phyloP scores from a whole-genome alignment of 2,329 filamentous ascomycete genomes.

The Pseudodiploospora longispora region DNA sequence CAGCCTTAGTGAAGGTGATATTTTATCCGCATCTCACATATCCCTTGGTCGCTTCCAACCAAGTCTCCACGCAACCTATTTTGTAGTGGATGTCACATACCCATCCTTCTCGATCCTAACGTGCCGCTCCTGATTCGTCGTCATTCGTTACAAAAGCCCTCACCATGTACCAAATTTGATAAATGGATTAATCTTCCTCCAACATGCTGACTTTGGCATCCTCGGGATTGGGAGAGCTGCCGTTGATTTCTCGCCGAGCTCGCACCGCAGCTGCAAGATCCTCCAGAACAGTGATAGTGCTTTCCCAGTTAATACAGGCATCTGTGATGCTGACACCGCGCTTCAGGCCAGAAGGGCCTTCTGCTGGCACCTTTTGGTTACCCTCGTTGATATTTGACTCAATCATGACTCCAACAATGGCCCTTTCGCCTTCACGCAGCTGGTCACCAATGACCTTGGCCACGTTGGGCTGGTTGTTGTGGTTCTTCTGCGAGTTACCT shows the following conservation, averaged over 20 bases:
- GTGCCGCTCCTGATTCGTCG: too few relatives aligned
- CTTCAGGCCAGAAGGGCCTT: slow-evolving; percentile 70
- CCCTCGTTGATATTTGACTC: slow-evolving; percentile 94
- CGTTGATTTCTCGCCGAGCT: slow-evolving; percentile 54
- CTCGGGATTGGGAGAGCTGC: slow-evolving; percentile 22
- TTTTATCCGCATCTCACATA: too few relatives aligned
- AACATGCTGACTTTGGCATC: slow-evolving; percentile 35
- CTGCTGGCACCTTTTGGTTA: slow-evolving; percentile 78
- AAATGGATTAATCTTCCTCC: slow-evolving; percentile 38
- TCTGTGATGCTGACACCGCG: slow-evolving; percentile 93
- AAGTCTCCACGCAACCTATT: too few relatives aligned
- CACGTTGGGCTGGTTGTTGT: slow-evolving; percentile 94
- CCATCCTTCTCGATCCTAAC: too few relatives aligned
- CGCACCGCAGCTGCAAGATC: slow-evolving; percentile 79
- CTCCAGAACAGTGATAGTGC: slow-evolving; percentile 72
- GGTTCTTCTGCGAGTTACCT: slow-evolving; percentile 97
- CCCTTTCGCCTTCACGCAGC: slow-evolving; percentile 75
- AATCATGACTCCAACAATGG: slow-evolving; percentile 96
- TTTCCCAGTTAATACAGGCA: slow-evolving; percentile 91
- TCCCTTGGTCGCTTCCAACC: too few relatives aligned
- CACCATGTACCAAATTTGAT: too few relatives aligned
- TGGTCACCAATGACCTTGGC: slow-evolving; percentile 76
- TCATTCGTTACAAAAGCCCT: too few relatives aligned
- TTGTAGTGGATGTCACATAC: too few relatives aligned
- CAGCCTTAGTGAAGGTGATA: too few relatives aligned